Base-by-base conservation (phyloP, 805 yeast species). In the Saccharomycopsis sp. region DNA sequence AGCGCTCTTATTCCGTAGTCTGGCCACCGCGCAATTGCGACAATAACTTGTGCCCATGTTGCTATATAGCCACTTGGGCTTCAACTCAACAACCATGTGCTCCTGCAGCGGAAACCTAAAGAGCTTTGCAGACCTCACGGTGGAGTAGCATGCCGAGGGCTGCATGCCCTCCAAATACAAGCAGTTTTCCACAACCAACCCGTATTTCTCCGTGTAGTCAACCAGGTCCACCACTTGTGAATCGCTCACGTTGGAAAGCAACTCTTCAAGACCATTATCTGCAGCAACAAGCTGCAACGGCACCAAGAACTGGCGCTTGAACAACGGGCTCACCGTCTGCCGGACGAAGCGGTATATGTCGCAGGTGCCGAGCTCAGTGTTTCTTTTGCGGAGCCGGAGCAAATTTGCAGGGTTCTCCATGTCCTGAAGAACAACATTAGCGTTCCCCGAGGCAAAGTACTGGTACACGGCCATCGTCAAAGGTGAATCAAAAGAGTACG, bases 31-130 rank as follows among this genome's bases (percentile, higher is more conserved):
- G 48, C 80, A 74, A 4, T 77, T 74, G 12, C 80, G 58, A 49
- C 80, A 74, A 38, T 62, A 59, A 34, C 53, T 51, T 3, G 73
- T 65, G 2, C 53, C 52, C 12, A 59, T 62, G 29, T 73, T 67
- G 48, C 64, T 73, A 36, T 60, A 53, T 10, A 75, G 62, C 80
- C 80, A 74, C 55, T 74, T 74, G 4, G 80, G 80, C 52, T 74
- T 74, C 52, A 73, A 63, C 49, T 74, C 77, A 20, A 69, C 55
- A 5, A 65, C 45, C 32, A 39, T 43, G 10, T 44, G 34, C n/a
- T n/a, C 27, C 9, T 25, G n/a, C n/a, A n/a, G n/a, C n/a, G n/a
- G n/a, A n/a, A n/a, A n/a, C n/a, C n/a, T n/a, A n/a, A n/a, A n/a
- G 15, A 66, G 45, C n/a, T 59, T 61, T 41, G 62, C 61, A 41